These are phyloP conservation scores for Euphorbia pulcherrima DNA, from an alignment of 345 rosid species.

Conservation along the genomic window DNA sequence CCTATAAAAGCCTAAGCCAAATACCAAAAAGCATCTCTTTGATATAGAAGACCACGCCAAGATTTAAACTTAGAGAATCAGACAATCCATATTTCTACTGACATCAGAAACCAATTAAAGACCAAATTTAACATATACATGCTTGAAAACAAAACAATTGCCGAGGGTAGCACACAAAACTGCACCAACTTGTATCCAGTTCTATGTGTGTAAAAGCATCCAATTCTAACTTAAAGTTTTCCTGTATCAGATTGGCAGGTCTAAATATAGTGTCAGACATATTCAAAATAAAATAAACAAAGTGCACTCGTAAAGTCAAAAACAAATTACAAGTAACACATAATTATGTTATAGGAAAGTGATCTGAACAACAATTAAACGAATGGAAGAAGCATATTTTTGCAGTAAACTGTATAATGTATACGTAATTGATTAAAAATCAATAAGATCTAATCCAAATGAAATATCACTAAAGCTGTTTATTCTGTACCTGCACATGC, in stretches of 20 bases:
- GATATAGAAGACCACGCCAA: neutral
- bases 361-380: neutral
- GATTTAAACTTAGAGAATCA: no score
- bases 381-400: neutral
- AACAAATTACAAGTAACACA: neutral
- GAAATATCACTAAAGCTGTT: neutral
- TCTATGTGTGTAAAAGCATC: neutral
- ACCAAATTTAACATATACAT: neutral
- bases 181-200: neutral
- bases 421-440: neutral
- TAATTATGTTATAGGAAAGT: neutral
- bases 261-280: neutral
- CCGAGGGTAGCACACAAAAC: neutral
- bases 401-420: neutral
- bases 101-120: neutral
- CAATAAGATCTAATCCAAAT: neutral
- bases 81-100: neutral
- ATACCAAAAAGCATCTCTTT: neutral
- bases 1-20: neutral
- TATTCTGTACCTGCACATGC: neutral
- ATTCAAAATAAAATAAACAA: neutral
- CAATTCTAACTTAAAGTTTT: neutral
- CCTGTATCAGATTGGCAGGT: neutral
- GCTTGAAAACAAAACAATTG: neutral
- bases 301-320: neutral